Conservation (phyloP, 306 rosid species). For the Lagenaria siceraria region DNA sequence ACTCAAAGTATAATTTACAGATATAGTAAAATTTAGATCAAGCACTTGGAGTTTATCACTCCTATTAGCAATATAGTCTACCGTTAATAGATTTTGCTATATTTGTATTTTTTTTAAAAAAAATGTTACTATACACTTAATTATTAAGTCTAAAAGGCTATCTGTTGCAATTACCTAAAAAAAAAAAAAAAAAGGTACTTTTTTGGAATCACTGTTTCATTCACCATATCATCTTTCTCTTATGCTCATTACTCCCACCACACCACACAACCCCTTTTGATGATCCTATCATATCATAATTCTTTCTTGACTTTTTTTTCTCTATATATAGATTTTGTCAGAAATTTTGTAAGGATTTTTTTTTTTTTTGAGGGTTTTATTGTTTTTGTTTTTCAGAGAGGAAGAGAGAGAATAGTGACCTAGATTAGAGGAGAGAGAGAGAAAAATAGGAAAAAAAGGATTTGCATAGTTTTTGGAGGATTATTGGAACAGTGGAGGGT, state of each 20-base stretch:
- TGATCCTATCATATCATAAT: conserved; percentile 3
- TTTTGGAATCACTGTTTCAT: neutral
- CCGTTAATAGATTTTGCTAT: no score
- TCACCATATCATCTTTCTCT: neutral
- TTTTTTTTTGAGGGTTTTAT: neutral
- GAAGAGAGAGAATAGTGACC: conserved; percentile 1
- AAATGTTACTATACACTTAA: no score
- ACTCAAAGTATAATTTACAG: no score
- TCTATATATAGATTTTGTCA: conserved; percentile 3
- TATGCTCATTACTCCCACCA: conserved; percentile 1
- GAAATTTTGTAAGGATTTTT: neutral
- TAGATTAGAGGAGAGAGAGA: neutral
- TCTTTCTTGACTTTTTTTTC: conserved; percentile 1
- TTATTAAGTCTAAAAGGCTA: no score
- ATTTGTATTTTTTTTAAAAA: no score
- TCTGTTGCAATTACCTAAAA: no score
- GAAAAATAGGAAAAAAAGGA: neutral
- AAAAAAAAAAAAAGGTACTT: no score
- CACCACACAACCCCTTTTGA: neutral
- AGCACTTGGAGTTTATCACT: no score
- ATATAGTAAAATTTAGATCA: no score
- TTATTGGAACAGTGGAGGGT: neutral
- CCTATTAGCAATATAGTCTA: no score
- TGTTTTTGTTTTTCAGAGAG: neutral
- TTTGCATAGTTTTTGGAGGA: conserved; percentile 2